These are phyloP conservation scores for Scutellaria barbata DNA, from an alignment of 257 asterid species.

Conservation along the genomic window DNA sequence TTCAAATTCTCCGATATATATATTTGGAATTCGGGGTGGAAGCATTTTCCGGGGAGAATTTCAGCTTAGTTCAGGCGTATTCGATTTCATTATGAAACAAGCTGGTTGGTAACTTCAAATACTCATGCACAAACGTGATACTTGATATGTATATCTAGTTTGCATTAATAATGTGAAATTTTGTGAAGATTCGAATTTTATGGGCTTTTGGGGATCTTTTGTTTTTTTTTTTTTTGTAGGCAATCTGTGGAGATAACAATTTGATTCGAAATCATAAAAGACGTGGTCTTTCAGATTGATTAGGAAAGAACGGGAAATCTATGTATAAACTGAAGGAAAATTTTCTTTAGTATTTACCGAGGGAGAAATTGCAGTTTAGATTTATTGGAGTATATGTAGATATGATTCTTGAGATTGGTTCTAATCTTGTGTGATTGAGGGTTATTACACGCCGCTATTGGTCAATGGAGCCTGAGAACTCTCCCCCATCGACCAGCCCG, in stretches of 20 bases:
- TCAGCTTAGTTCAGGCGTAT: constrained; percentile 22
- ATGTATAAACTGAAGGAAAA: constrained; percentile 23
- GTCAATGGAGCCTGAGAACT: constrained; percentile 63
- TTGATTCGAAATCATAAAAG: constrained; percentile 32
- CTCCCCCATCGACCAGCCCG: constrained; percentile 48
- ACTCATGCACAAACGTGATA: constrained; percentile 35
- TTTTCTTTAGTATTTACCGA: constrained; percentile 27
- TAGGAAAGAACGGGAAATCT: constrained; percentile 36
- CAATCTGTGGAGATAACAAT: constrained; percentile 26
- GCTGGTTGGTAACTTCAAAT: constrained; percentile 37
- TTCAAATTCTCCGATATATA: background rate
- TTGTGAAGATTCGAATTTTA: constrained; percentile 13
- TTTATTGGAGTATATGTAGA: constrained; percentile 23
- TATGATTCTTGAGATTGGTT: constrained; percentile 31
- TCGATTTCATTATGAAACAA: background rate
- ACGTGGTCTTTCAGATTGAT: constrained; percentile 28
- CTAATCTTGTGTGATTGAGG: constrained; percentile 35
- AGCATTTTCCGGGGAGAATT: constrained; percentile 32
- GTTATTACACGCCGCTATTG: constrained; percentile 38
- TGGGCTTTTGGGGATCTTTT: background rate
- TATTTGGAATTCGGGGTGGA: constrained; percentile 16
- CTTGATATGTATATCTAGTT: constrained; percentile 2
- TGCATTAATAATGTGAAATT: background rate
- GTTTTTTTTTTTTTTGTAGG: constrained; percentile 8
- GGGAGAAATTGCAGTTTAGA: constrained; percentile 41